These are phyloP conservation scores for Lasiodiplodia gonubiensis DNA, from an alignment of 2,329 filamentous ascomycete genomes.

Conservation along the genomic window DNA sequence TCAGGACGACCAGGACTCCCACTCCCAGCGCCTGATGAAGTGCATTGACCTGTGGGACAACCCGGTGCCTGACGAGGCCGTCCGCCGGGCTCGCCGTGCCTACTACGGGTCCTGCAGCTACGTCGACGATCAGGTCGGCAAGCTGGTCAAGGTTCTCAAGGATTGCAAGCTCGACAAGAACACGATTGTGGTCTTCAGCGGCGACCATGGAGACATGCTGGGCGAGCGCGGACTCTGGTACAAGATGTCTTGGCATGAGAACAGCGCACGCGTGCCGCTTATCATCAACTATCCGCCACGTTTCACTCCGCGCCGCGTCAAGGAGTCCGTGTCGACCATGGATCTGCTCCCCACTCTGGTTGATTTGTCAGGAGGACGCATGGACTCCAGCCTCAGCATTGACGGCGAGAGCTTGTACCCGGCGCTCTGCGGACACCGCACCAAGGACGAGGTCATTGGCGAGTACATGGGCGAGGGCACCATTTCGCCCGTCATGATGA, in stretches of 20 bases:
- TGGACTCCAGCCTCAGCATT: conserved; percentile 75
- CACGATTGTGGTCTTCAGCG: conserved; percentile 90
- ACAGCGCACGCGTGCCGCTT: conserved; percentile 86
- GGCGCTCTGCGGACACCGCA: conserved; percentile 66
- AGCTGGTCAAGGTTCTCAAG: conserved; percentile 77
- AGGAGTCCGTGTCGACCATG: conserved; percentile 86
- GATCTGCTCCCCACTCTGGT: conserved; percentile 89
- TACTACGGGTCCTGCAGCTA: conserved; percentile 95
- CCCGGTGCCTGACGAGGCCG: conserved; percentile 82
- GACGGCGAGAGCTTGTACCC: conserved; percentile 83
- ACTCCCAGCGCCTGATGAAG: conserved; percentile 84
- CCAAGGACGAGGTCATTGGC: conserved; percentile 80
- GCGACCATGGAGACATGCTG: conserved; percentile 95
- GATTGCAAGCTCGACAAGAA: conserved; percentile 80
- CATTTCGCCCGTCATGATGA: conserved; percentile 90
- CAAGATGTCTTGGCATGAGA: conserved; percentile 98
- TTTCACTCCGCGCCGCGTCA: conserved; percentile 77
- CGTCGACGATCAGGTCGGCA: conserved; percentile 89
- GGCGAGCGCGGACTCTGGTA: conserved; percentile 93
- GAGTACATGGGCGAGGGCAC: conserved; percentile 97
- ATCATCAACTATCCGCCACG: conserved; percentile 79
- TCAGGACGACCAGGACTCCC: conserved; percentile 81
- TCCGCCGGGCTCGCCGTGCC: conserved; percentile 81
- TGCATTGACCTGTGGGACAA: conserved; percentile 87
- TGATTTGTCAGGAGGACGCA: conserved; percentile 75